Evolutionary conservation across 345 rosid species (phyloP), one percentile per base, ranked within the genome.

Genomic region (Ailanthus altissimus): DNA sequence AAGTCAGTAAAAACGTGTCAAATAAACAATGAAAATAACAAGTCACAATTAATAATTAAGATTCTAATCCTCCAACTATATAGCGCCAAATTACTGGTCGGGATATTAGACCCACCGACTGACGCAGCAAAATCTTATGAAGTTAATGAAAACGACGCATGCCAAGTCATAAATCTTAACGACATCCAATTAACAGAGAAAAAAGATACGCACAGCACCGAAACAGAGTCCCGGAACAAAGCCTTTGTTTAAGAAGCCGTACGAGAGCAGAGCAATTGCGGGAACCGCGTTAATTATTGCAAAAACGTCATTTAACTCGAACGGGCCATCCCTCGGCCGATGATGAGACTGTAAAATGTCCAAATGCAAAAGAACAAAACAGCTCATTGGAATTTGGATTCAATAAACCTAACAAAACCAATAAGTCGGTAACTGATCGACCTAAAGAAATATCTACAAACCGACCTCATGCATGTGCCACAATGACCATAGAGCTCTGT

Each of bases 391-490:
- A 32, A 32, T 32, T 32, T 32, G 38, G 38, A 32, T 32, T 32
- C 38, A 3, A 32, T 32, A 32, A 32, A 32, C 38, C 38, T 32
- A 32, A 32, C 38, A 32, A 32, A 32, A 32, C 1, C 3, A 32
- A 32, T 32, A 1, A 32, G 38, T 32, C 38, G 38, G 38, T 3
- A 32, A 32, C 38, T 32, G 38, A 32, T 32, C 38, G 38, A 32
- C 38, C 38, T 1, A 32, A 32, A 32, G 38, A 32, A 32, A 32
- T 32, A 32, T 32, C 38, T 3, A 32, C 3, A 32, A 32, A 18
- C 78, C 9, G 43, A 89, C 92, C 92, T 90, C 84, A 79, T 90
- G 94, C 92, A 89, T 89, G 68, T 89, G 87, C 94, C 92, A 90
- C 66, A 90, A 75, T 0, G 94, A 89, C 94, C 94, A 89, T 0